These are phyloP conservation scores for Ceratocystis papillata DNA, from an alignment of 2,329 filamentous ascomycete species.

Conservation along the genomic window DNA sequence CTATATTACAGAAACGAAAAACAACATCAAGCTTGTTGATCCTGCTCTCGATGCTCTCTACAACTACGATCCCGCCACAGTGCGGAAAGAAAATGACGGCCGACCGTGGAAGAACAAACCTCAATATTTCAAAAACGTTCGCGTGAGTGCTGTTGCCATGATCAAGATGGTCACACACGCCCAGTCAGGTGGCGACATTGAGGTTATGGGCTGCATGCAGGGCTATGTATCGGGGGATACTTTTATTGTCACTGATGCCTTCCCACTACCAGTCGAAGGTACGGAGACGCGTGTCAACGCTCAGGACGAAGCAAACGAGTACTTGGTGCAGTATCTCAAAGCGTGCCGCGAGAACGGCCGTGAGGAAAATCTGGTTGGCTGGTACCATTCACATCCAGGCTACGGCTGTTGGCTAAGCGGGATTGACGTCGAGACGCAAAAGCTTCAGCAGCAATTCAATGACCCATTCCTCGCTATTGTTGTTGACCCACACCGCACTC, in stretches of 20 bases:
- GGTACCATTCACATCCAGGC: slow-evolving; percentile 96
- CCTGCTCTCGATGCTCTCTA: slow-evolving; percentile 84
- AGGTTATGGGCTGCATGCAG: slow-evolving; percentile 98
- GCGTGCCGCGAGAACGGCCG: slow-evolving; percentile 64
- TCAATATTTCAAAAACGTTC: slow-evolving; percentile 83
- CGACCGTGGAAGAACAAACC: slow-evolving; percentile 70
- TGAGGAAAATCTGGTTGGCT: slow-evolving; percentile 86
- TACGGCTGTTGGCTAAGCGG: slow-evolving; percentile 97
- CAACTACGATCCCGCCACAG: slow-evolving; percentile 52
- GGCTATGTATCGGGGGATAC: slow-evolving; percentile 78
- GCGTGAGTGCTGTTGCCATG: slow-evolving; percentile 84
- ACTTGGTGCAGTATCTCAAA: slow-evolving; percentile 78
- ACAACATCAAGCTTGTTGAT: slow-evolving; percentile 73
- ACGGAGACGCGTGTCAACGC: slow-evolving; percentile 98
- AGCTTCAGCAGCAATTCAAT: slow-evolving; percentile 69
- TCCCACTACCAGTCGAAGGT: slow-evolving; percentile 87
- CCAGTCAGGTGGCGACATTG: slow-evolving; percentile 79
- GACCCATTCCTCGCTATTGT: slow-evolving; percentile 95
- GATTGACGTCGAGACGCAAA: slow-evolving; percentile 86
- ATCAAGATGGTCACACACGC: slow-evolving; percentile 99
- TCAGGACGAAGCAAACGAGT: slow-evolving; percentile 91
- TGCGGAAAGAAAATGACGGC: slow-evolving; percentile 49
- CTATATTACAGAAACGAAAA: slow-evolving; percentile 62
- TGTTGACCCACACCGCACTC: slow-evolving; percentile 90
- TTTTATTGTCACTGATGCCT: slow-evolving; percentile 87